phyloP scores from a whole-genome alignment of 2,329 filamentous ascomycete species.

The Exserohilum turcica region DNA sequence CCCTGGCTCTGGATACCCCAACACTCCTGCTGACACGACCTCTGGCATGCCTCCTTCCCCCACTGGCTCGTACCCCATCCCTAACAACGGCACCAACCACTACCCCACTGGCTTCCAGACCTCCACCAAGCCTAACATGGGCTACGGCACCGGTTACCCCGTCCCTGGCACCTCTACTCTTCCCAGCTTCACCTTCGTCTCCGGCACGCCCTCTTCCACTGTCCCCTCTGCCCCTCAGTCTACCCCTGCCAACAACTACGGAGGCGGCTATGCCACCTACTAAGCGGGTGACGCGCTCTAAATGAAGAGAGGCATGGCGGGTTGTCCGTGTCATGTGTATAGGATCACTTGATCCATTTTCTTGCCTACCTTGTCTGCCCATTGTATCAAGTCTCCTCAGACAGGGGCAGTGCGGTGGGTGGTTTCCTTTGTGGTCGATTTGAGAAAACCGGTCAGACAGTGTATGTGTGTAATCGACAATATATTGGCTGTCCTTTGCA shows the following conservation, averaged over 20 bases:
- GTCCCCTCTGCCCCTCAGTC: constrained; percentile 11
- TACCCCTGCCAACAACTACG: constrained; percentile 18
- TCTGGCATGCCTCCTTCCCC: constrained; percentile 20
- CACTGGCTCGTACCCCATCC: constrained; percentile 31
- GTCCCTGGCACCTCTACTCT: constrained; percentile 25
- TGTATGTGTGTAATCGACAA: constrained; percentile 28
- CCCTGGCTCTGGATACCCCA: constrained; percentile 17
- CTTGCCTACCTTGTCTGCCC: constrained; percentile 32
- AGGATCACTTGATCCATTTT: constrained; percentile 33
- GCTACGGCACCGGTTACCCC: constrained; percentile 24
- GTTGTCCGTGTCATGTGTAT: constrained; percentile 19
- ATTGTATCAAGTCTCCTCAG: constrained; percentile 27
- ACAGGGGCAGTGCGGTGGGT: constrained; percentile 23
- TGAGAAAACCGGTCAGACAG: constrained; percentile 12
- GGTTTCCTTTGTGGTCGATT: constrained; percentile 25
- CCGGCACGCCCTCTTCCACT: constrained; percentile 16
- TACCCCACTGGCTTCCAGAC: constrained; percentile 42
- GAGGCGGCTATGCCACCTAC: constrained; percentile 30
- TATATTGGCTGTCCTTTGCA: constrained; percentile 27
- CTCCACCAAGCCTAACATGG: constrained; percentile 32
- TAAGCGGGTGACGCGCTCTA: constrained; percentile 20
- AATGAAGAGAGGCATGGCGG: constrained; percentile 25
- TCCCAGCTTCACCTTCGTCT: constrained; percentile 32
- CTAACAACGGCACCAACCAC: constrained; percentile 36
- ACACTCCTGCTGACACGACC: constrained; percentile 13